A percentile compares a stretch with the other conserved stretches of the same genome.
These are phyloP conservation scores for Podaxis sp. DNA, from an alignment of 768 basidiomycete species.

Conservation along the genomic window DNA sequence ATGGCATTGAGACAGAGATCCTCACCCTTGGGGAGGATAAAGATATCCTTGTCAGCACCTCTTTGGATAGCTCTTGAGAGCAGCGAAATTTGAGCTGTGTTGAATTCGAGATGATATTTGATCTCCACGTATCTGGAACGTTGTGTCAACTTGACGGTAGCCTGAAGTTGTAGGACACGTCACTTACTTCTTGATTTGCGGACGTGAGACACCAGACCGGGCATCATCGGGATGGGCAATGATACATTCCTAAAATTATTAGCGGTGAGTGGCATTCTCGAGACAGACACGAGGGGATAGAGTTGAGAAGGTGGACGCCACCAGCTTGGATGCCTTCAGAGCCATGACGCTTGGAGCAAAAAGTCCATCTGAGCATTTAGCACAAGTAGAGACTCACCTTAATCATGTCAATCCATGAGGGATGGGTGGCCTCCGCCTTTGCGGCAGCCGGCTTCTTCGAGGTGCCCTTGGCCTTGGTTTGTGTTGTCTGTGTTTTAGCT, in stretches of 20 bases:
- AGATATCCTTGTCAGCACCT: conserved; percentile 82
- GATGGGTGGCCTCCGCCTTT: conserved; percentile 51
- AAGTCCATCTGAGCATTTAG: not conserved
- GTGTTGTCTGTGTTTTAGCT: conserved; percentile 32
- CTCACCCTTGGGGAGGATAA: conserved; percentile 86
- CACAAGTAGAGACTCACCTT: conserved; percentile 48
- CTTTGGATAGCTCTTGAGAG: conserved; percentile 77
- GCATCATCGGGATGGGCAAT: conserved; percentile 69
- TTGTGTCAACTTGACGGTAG: conserved; percentile 19
- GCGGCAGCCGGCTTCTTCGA: conserved; percentile 46
- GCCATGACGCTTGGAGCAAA: not conserved
- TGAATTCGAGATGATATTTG: conserved; percentile 79
- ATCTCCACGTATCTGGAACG: conserved; percentile 73
- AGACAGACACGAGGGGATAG: conserved; percentile 4
- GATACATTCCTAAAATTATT: conserved; percentile 73
- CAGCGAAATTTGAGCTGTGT: conserved; percentile 73
- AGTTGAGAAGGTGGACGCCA: not conserved
- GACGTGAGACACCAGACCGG: conserved; percentile 83
- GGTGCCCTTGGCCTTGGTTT: conserved; percentile 28
- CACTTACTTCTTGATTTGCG: conserved; percentile 87
- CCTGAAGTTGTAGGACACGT: not conserved
- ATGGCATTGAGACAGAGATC: conserved; percentile 8
- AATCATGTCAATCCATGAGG: conserved; percentile 76
- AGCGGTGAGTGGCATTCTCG: conserved; percentile 14
- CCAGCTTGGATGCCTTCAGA: not conserved